Evolutionary conservation across 768 basidiomycete species (phyloP).

Genomic region (Trametes cingulata): DNA sequence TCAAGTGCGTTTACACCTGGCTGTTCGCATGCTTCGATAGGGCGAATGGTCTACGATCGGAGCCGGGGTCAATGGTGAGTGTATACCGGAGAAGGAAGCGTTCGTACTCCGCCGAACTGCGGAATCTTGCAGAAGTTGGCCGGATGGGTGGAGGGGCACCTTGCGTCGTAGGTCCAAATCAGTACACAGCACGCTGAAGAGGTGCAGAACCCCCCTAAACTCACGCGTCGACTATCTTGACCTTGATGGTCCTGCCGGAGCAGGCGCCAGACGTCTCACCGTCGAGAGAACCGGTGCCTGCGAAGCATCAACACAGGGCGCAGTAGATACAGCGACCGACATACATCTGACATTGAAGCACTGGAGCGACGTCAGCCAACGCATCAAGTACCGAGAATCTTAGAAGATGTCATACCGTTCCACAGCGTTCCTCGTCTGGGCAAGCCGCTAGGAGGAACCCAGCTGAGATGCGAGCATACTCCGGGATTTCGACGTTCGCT

Average conservation of each 20-base stretch:
- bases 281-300: slow-evolving; percentile 32
- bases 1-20: slow-evolving; percentile 35
- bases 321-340: neutral
- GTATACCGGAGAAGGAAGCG: neutral
- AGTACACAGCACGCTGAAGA: too few species aligned
- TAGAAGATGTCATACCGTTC: slow-evolving; percentile 3
- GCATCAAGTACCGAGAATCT: neutral
- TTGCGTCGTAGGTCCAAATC: neutral
- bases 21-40: slow-evolving; percentile 35
- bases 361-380: slow-evolving; percentile 12
- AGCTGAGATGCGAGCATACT: too few species aligned
- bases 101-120: slow-evolving; percentile 27
- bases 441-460: slow-evolving; percentile 21
- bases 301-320: neutral
- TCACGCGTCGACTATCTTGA: slow-evolving; percentile 37
- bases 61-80: too few species aligned
- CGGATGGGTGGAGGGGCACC: slow-evolving; percentile 38
- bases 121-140: slow-evolving; percentile 38
- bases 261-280: slow-evolving; percentile 31
- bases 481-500: too few species aligned
- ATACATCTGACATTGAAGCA: slow-evolving; percentile 35
- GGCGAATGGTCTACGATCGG: slow-evolving; percentile 27
- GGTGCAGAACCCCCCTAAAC: neutral
- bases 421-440: slow-evolving; percentile 26
- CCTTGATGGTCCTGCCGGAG: slow-evolving; percentile 35